Evolutionary conservation across 2,329 filamentous ascomycete species (phyloP).

Genomic region (Beauveria varroae): DNA sequence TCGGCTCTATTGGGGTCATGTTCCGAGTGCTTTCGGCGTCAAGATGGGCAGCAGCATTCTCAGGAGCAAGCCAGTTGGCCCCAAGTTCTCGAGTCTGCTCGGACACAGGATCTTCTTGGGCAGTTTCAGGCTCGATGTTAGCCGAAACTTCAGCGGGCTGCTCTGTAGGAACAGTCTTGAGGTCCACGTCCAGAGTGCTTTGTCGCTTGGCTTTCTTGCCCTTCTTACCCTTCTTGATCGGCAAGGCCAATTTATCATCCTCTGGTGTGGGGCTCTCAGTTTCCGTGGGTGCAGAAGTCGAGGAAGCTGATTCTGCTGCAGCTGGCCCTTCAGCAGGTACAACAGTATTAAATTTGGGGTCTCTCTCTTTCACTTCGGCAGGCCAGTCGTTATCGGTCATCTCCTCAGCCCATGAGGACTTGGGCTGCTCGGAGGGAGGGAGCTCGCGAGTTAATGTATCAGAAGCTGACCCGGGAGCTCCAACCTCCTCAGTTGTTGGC

Average conservation of each 20-base stretch:
- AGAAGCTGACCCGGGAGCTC: not conserved
- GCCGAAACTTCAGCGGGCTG: not conserved
- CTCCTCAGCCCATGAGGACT: constrained; percentile 15
- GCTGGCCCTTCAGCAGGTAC: not conserved
- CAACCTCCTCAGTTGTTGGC: not conserved
- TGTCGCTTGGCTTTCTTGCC: constrained; percentile 22
- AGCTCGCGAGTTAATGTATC: constrained; percentile 1
- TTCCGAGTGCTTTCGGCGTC: constrained; percentile 13
- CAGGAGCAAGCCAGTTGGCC: not conserved
- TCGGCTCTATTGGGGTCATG: constrained; percentile 23
- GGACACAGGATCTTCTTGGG: too few species aligned
- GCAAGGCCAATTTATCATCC: constrained; percentile 22
- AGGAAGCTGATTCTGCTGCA: not conserved
- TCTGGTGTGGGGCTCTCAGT: constrained; percentile 13
- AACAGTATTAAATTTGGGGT: not conserved
- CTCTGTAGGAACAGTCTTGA: not conserved
- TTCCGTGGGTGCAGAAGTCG: not conserved
- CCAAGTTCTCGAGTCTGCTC: not conserved
- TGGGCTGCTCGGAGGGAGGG: not conserved
- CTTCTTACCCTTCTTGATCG: constrained; percentile 40
- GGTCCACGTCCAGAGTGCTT: not conserved
- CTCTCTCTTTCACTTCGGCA: not conserved
- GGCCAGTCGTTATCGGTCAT: constrained; percentile 7
- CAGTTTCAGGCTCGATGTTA: not conserved
- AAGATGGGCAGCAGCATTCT: constrained; percentile 19